phyloP scores from a whole-genome alignment of 805 yeast genomes.

The Spathaspora passalidarum region DNA sequence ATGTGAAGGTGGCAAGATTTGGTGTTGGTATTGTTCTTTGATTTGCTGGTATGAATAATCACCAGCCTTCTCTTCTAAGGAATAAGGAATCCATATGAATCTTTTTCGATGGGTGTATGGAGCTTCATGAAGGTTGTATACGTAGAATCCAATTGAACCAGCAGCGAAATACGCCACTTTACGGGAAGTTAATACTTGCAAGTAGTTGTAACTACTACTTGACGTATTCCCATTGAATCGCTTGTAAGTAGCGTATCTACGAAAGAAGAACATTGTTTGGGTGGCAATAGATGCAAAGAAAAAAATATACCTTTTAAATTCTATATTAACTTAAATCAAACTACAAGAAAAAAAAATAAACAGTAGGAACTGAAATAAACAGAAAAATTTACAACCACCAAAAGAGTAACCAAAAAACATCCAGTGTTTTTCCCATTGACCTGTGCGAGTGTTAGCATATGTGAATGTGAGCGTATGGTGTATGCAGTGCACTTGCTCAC shows the following conservation, averaged over 20 bases:
- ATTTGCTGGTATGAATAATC: conserved; percentile 61
- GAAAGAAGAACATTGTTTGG: background rate
- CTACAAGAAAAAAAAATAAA: background rate
- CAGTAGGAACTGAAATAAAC: background rate
- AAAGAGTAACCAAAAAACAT: background rate
- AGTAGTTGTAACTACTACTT: conserved; percentile 6
- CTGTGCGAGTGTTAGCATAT: no score
- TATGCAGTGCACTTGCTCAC: no score
- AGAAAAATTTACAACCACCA: background rate
- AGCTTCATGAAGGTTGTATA: conserved; percentile 62
- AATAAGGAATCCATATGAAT: conserved; percentile 66
- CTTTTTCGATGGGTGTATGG: conserved; percentile 76
- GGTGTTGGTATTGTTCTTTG: conserved; percentile 47
- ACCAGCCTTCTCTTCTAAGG: conserved; percentile 63
- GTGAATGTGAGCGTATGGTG: no score
- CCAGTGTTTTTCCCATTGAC: background rate
- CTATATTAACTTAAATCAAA: background rate
- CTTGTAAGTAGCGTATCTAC: conserved; percentile 35
- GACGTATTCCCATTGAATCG: conserved; percentile 16
- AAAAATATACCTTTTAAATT: background rate
- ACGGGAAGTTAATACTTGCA: conserved; percentile 19
- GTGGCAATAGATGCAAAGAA: background rate
- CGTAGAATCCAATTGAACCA: conserved; percentile 23
- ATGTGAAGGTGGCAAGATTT: conserved; percentile 59
- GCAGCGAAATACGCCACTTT: conserved; percentile 30